Conservation (phyloP, 345 rosid species). For the Zanthoxylum bungeanum region DNA sequence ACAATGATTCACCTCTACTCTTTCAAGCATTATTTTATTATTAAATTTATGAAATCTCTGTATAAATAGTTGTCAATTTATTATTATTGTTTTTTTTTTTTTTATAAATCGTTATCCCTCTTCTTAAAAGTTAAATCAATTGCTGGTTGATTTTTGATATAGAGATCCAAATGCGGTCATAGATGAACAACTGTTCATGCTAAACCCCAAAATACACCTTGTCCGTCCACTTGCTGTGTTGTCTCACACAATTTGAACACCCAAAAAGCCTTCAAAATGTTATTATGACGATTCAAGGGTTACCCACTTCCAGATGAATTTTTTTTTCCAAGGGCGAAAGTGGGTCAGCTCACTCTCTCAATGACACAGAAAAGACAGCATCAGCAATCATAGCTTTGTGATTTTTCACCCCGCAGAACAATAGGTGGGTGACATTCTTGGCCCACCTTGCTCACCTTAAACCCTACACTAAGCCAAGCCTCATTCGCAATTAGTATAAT, state of each 20-base stretch:
- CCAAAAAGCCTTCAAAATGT: slow-evolving; percentile 19
- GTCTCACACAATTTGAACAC: slow-evolving; percentile 17
- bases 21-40: too few species aligned
- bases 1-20: not conserved
- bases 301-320: slow-evolving; percentile 30
- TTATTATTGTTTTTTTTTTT: not conserved
- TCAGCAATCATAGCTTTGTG: slow-evolving; percentile 28
- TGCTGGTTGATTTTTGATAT: too few species aligned
- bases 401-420: slow-evolving; percentile 18
- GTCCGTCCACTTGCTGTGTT: slow-evolving; percentile 20
- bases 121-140: not conserved
- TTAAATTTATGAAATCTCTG: too few species aligned
- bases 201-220: not conserved
- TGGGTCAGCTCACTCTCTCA: slow-evolving; percentile 27
- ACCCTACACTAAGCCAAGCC: slow-evolving; percentile 36
- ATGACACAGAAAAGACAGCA: slow-evolving; percentile 34
- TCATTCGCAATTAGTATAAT: slow-evolving; percentile 21
- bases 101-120: too few species aligned
- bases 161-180: slow-evolving; percentile 14
- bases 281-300: slow-evolving; percentile 22
- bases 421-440: slow-evolving; percentile 47
- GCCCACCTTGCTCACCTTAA: slow-evolving; percentile 43
- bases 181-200: too few species aligned
- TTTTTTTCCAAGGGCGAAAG: slow-evolving; percentile 21
- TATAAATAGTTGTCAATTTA: too few species aligned